Conservation (phyloP, 352 stramenopile species). For the Globisporangium viniferum region DNA sequence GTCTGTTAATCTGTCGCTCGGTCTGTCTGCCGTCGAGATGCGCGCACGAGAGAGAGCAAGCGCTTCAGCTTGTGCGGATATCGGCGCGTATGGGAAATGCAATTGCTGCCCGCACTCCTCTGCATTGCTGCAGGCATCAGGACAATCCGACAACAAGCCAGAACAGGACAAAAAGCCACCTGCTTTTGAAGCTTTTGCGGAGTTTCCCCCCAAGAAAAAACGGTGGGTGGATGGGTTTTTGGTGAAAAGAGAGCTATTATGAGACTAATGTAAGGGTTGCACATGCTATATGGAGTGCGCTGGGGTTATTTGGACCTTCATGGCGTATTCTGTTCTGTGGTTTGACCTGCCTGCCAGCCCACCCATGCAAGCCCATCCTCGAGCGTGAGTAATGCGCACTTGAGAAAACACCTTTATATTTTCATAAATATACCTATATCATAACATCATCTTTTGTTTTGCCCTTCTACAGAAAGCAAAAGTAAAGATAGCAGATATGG, state of each 20-base stretch:
- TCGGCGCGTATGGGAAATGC: not conserved
- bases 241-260: not conserved
- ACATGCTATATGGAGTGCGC: not conserved
- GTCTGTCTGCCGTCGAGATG: not conserved
- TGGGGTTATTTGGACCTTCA: not conserved
- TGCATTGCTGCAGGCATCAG: not conserved
- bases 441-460: no score
- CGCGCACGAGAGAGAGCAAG: not conserved
- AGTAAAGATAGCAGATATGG: not conserved
- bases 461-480: not conserved
- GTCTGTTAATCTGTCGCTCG: not conserved
- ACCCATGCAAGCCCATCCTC: not conserved
- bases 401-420: not conserved
- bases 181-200: not conserved
- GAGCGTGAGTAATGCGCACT: not conserved
- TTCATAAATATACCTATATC: no score
- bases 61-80: not conserved
- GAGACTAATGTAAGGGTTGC: not conserved
- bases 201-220: not conserved
- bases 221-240: not conserved
- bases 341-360: not conserved
- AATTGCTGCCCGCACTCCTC: not conserved
- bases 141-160: not conserved
- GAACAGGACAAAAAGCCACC: not conserved
- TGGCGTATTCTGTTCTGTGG: not conserved